phyloP scores from a whole-genome alignment of 108 stramenopile genomes.

The Stephanodiscus minutulus region DNA sequence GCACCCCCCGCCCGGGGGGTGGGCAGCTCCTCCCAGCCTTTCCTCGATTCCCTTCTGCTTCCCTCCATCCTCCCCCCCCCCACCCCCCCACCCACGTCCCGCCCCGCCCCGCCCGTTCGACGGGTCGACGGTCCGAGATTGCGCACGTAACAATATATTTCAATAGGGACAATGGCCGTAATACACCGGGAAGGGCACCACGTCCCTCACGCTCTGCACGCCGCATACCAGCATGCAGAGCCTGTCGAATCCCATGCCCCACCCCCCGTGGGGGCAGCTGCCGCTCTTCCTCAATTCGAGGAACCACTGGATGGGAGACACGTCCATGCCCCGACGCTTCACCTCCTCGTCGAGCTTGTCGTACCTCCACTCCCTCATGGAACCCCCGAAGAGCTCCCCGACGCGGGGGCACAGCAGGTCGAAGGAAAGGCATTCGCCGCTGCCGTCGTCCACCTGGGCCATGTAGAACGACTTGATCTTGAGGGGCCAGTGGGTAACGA shows the following conservation, averaged over 20 bases:
- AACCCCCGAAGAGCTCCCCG: constrained; percentile 93
- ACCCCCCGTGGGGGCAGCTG: constrained; percentile 92
- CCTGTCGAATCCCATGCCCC: constrained; percentile 96
- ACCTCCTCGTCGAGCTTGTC: constrained; percentile 77
- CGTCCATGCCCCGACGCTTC: constrained; percentile 67
- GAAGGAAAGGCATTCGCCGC: constrained; percentile 88
- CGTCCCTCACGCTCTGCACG: constrained; percentile 91
- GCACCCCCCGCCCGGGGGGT: too few relatives aligned
- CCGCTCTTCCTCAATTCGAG: constrained; percentile 90
- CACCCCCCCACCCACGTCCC: too few relatives aligned
- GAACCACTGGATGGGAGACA: constrained; percentile 87
- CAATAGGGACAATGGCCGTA: constrained; percentile 90
- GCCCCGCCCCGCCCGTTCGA: too few relatives aligned
- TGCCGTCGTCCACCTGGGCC: constrained; percentile 87
- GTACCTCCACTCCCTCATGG: constrained; percentile 89
- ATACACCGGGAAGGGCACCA: constrained; percentile 94
- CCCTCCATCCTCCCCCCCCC: too few relatives aligned
- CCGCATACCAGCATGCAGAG: constrained; percentile 87
- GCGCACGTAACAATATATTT: too few relatives aligned
- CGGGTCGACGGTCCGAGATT: too few relatives aligned
- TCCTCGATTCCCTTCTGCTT: too few relatives aligned
- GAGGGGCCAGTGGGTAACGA: constrained; percentile 92
- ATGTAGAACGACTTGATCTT: constrained; percentile 98
- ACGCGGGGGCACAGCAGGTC: constrained; percentile 91
- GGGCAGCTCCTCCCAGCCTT: too few relatives aligned